Base-by-base conservation (phyloP, 1,284 basidiomycete genomes). In the Boletus semigastroideus region DNA sequence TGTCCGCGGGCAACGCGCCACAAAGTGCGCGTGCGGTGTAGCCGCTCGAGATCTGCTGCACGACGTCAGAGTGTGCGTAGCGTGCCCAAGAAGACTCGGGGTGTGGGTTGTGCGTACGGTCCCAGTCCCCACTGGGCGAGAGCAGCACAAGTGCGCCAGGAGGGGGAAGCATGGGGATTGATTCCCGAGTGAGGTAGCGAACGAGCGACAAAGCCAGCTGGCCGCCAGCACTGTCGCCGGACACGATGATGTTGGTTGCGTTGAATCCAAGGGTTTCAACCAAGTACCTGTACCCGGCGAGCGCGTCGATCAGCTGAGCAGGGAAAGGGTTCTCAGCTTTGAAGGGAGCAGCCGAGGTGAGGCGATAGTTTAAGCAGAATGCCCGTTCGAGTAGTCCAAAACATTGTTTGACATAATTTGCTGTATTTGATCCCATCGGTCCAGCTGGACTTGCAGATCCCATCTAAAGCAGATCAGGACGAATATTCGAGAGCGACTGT, bases 291-390 rank as follows among this genome's bases (percentile, higher is more conserved):
- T 49, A 49, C 33, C 47, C 47, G 20, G 47, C 40, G 17, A 49
- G 47, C 10, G 47, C 40, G 22, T 49, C 47, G 12, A 49, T 36
- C n/a, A 49, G 40, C 25, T 25, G 25, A 12, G 40, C 33, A 20
- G 47, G 40, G 25, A 49, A 49, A 16, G 47, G 31, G 22, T 48
- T 48, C 20, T 48, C 47, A 20, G 25, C 31, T 42, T 42, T 19
- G 31, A 48, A 36, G 9, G 47, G 47, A n/a, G 47, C 39, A 27
- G 47, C 40, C 3, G 47, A 48, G 6, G 49, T 42, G 16, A 51
- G 49, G 12, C 49, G 31, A 37, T 50, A 51, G 39, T 50, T 42
- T 4, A 42, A 28, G 39, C 46, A 50, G 20, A 51, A 51, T 28
- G 46, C 49, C 11, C 46, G 33, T 17, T 42, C 33, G 39, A 42